Evolutionary conservation across 768 basidiomycete genomes (phyloP).

Genomic region (Rhodotorula kratochvilovae): DNA sequence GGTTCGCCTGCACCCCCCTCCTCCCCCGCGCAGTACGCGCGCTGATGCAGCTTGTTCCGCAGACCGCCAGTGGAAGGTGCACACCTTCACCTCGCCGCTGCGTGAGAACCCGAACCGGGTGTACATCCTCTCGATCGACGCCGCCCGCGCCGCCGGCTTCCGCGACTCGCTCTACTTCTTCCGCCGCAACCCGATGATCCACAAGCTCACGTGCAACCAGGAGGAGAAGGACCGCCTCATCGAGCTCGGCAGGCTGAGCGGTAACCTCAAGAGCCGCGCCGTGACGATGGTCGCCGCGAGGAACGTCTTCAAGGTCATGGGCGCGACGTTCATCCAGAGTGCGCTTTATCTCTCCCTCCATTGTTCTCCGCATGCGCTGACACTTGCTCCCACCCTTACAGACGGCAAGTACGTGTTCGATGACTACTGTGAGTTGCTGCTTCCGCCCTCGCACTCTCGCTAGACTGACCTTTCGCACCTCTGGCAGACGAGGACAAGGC

Average conservation of each 20-base stretch:
- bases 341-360: constrained; percentile 42
- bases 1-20: constrained; percentile 52
- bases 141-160: constrained; percentile 90
- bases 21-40: neutral
- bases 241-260: constrained; percentile 75
- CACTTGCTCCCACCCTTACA: constrained; percentile 44
- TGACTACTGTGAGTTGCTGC: constrained; percentile 63
- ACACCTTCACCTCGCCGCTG: constrained; percentile 78
- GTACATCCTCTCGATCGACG: constrained; percentile 97
- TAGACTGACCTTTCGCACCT: neutral
- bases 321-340: constrained; percentile 84
- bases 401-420: constrained; percentile 90
- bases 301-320: constrained; percentile 90
- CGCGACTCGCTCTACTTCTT: constrained; percentile 98
- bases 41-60: neutral
- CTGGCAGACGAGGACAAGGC: constrained; percentile 68
- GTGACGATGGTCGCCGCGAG: constrained; percentile 89
- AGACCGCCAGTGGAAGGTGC: constrained; percentile 84
- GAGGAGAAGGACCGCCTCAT: constrained; percentile 82
- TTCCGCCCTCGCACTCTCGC: too few relatives aligned
- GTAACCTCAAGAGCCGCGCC: constrained; percentile 80
- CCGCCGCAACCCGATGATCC: constrained; percentile 78
- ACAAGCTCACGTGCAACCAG: constrained; percentile 85
- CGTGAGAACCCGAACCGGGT: constrained; percentile 69
- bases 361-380: neutral